Evolutionary conservation across 2,329 filamentous ascomycete species (phyloP), one percentile per base, ranked within the genome.

Genomic region (Aaosphaeria arxii): DNA sequence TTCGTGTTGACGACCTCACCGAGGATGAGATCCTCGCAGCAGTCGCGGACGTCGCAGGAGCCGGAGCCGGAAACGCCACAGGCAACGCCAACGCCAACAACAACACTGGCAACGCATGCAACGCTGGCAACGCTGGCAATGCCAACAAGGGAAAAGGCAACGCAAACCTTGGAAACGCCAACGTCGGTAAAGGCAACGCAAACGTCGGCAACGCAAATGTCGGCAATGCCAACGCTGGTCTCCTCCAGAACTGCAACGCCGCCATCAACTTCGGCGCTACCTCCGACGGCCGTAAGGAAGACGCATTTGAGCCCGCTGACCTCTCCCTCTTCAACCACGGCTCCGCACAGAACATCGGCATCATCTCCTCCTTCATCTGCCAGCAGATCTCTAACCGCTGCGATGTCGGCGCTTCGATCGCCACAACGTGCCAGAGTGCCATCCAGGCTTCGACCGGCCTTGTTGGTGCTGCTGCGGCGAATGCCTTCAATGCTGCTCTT

Each of bases 1-100:
- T 82, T 5, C 71, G 82, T 7, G 78, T 83, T 5, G 69, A 80
- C 31, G 80, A 83, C 51, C 77, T 78, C 24, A 77, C 73, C 1
- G 69, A 72, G 9, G 78, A 70, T 4, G 80, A 83, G 64, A 77
- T 83, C 51, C 56, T 65, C 7, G 71, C 75, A 6, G 79, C 78
- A 5, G 76, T 77, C 33, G 70, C 71, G 29, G 52, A 59, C 55
- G 62, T 51, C 24, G 45, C 35, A 9, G 32, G 13, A 11, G 44
- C 36, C 6, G 30, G 11, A 24, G 35, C 43, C 9, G 42, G 42
- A 11, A 31, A 43, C 29, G 41, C 17, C 29, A 31, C 17, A 2
- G 13, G 9, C 41, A 29, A 29, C 9, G 41, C 41, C 17, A 17
- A 9, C 7, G 11, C 24, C 39, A 24, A 13, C 9, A 13, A 9